phyloP scores from a whole-genome alignment of 441 rosid species.

The Gossypium schwendimanii region DNA sequence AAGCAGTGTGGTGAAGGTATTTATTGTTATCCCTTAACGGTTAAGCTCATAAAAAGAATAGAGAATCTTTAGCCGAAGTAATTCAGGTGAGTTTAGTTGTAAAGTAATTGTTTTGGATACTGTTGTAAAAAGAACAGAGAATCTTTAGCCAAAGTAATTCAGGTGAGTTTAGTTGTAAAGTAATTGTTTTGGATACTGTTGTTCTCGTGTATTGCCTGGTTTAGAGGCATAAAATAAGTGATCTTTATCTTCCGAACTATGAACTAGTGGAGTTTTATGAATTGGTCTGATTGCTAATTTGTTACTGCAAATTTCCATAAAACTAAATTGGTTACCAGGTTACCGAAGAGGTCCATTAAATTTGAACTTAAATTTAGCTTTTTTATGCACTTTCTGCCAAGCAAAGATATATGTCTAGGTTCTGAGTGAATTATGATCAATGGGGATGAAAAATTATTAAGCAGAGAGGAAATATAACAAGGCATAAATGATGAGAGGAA shows the following conservation, averaged over 20 bases:
- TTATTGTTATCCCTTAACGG: neutral
- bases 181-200: neutral
- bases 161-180: too few relatives aligned
- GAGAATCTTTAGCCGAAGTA: neutral
- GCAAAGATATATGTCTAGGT: too few relatives aligned
- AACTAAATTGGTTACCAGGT: neutral
- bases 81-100: neutral
- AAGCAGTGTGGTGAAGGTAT: constrained; percentile 13
- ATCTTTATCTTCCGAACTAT: neutral
- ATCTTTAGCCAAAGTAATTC: too few relatives aligned
- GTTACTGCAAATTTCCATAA: neutral
- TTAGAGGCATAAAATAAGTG: neutral
- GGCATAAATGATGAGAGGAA: neutral
- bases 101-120: too few relatives aligned
- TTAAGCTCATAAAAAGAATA: neutral
- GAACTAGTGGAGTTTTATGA: neutral
- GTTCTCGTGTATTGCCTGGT: neutral
- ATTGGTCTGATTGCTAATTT: neutral
- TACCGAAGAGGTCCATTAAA: neutral
- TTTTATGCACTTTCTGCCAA: neutral
- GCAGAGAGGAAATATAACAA: neutral
- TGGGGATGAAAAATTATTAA: neutral
- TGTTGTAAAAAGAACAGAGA: too few relatives aligned
- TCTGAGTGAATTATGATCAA: too few relatives aligned
- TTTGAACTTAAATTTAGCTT: neutral